Evolutionary conservation across 306 rosid species (phyloP), one percentile per base, ranked within the genome.

Genomic region (Cicer judaicum): DNA sequence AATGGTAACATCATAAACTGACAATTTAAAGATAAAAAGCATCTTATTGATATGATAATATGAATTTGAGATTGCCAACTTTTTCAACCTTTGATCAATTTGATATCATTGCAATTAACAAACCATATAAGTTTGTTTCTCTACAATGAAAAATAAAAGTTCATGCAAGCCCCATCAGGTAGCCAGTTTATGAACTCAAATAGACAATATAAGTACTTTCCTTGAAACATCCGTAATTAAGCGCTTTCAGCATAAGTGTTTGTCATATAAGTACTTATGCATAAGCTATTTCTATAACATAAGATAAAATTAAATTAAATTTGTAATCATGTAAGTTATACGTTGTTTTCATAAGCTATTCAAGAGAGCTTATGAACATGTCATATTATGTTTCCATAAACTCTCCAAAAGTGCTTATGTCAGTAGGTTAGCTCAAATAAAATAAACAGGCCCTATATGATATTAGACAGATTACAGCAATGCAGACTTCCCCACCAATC

Each of bases 1-100:
- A 44, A 91, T 87, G 63, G 97, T 89, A 39, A 91, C 78, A 60
- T 91, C 94, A 86, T 91, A 89, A 76, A 91, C 97, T 89, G 87
- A 34, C 49, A 80, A 71, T 39, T 21, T 46, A 81, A 70, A 61
- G 59, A 79, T 68, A 29, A 57, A 9, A 9, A 38, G 43, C 70
- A 61, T 70, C 9, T 42, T 36, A 64, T 39, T 34, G 24, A 13
- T 44, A 56, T 13, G 61, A 56, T 34, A 12, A 9, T 21, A 24
- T 65, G 73, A 76, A 64, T 24, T 18, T 11, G 38, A 34, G 59
- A 48, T 29, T 59, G 11, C 34, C 16, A 19, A 11, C 55, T 18
- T 68, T 52, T 15, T 14, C 36, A 74, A 43, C 64, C 40, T 53
- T 62, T 47, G 11, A 40, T 54, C 12, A 43, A 29, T 41, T 60